Percentiles rank a stretch among this genome's conserved stretches.
phyloP scores from a whole-genome alignment of 192 early-diverging fungal species.

The Blastocladiella britannica region DNA sequence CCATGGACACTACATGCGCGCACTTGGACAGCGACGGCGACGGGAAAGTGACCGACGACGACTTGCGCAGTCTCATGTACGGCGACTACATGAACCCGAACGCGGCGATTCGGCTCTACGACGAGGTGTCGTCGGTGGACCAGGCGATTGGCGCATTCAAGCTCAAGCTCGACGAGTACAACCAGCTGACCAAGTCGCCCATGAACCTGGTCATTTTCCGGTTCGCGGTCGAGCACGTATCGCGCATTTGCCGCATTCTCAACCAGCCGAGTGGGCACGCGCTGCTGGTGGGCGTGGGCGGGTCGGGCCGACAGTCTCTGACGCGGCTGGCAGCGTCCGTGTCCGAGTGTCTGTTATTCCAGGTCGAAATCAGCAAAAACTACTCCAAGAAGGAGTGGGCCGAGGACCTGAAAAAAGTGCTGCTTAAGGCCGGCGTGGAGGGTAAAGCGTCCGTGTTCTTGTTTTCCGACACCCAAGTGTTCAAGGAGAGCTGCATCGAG shows the following conservation, averaged over 20 bases:
- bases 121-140: conserved; percentile 70
- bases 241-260: conserved; percentile 94
- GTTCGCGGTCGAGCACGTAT: conserved; percentile 88
- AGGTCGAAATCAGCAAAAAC: conserved; percentile 90
- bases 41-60: conserved; percentile 64
- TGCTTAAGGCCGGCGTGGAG: conserved; percentile 78
- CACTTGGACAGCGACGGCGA: conserved; percentile 32
- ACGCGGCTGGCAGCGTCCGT: conserved; percentile 99
- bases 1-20: not conserved
- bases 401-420: conserved; percentile 77
- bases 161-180: conserved; percentile 79
- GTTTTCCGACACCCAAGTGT: conserved; percentile 91
- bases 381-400: conserved; percentile 93
- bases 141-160: conserved; percentile 79
- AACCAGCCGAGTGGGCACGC: conserved; percentile 94
- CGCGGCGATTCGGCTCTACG: conserved; percentile 31
- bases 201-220: conserved; percentile 90
- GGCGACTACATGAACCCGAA: conserved; percentile 85
- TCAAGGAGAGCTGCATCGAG: conserved; percentile 91
- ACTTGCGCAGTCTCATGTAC: not conserved
- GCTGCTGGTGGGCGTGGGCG: conserved; percentile 92
- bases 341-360: conserved; percentile 87
- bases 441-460: conserved; percentile 96
- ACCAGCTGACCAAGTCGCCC: conserved; percentile 98
- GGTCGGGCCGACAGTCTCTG: conserved; percentile 89